Evolutionary conservation across 768 basidiomycete species (phyloP), one percentile per base, ranked within the genome.

Genomic region (Termitomyces sp.): DNA sequence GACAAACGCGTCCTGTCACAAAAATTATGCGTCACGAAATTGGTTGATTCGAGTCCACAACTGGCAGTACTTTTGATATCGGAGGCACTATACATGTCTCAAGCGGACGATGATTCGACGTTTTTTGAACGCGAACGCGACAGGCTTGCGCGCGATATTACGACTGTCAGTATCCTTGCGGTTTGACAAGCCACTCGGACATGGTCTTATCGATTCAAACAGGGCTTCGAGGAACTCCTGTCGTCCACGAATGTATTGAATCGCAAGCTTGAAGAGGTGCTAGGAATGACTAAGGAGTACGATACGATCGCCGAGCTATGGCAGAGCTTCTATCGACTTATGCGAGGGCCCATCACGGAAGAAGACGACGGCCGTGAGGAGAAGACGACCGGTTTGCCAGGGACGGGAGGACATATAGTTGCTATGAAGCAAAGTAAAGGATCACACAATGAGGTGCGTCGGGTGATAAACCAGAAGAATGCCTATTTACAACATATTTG

Each of bases 221-320:
- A 90, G 94, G 90, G 87, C 19, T 96, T 96, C 65, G 95, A 96
- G 66, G 90, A 94, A 59, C 70, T 96, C 4, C 75, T 98, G 17
- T 87, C 87, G 4, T 86, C 90, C 9, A 87, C 89, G 58, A 98
- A 98, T 65, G 82, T 82, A 27, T 74, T 95, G 21, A 96, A 96
- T 68, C 84, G 94, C 60, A 95, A 93, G 67, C 80, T 96, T 17
- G 95, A 98, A 71, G 93, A 97, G 68, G 92, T 95, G 2, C 75
- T 89, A 25, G 91, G 91, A 10, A 95, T 96, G 84, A 94, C 95
- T 5, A 86, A 85, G 57, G 95, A 95, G 76, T 95, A 96, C 69
- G 84, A 89, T 50, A 94, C 89, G 2, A 92, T 95, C 41, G 91
- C 94, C 3, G 78, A 83, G 2, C 76, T 97, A 48, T 95, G 93